phyloP scores from a whole-genome alignment of 169 alveolate genomes.

The Eimeria brunetti region DNA sequence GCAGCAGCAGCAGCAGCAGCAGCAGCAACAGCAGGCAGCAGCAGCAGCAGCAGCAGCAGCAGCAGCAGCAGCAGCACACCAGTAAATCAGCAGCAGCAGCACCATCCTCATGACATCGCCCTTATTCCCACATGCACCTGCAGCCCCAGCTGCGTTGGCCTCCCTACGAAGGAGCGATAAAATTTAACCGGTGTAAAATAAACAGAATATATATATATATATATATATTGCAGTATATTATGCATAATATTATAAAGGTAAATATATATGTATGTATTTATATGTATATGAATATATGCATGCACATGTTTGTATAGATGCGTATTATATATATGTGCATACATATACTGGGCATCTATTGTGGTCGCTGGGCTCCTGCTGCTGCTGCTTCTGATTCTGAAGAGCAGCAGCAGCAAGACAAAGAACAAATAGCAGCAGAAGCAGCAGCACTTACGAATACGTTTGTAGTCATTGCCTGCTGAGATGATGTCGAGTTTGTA shows the following conservation, averaged over 20 bases:
- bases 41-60: constrained; percentile 67
- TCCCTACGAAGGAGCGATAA: too few species aligned
- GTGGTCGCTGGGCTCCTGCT: too few species aligned
- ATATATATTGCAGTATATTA: too few species aligned
- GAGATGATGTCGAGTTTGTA: constrained; percentile 94
- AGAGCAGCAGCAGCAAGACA: neutral
- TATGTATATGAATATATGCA: too few species aligned
- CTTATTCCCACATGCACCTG: too few species aligned
- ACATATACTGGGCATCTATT: neutral
- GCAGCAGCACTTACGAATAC: constrained; percentile 93
- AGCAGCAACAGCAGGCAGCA: too few species aligned
- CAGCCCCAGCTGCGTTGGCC: neutral
- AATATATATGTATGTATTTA: too few species aligned
- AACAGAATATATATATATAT: neutral
- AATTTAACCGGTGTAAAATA: neutral
- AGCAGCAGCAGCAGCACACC: constrained; percentile 70
- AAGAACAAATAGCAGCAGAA: neutral
- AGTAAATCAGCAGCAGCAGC: too few species aligned
- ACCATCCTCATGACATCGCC: too few species aligned
- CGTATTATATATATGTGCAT: neutral
- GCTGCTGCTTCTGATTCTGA: neutral
- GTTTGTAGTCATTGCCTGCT: constrained; percentile 92
- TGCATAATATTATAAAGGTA: too few species aligned
- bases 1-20: too few species aligned
- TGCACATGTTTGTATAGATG: neutral